Evolutionary conservation across 1,139 yeast species (phyloP), one percentile per base, ranked within the genome.

Genomic region (Debaryomyces nepalensis): DNA sequence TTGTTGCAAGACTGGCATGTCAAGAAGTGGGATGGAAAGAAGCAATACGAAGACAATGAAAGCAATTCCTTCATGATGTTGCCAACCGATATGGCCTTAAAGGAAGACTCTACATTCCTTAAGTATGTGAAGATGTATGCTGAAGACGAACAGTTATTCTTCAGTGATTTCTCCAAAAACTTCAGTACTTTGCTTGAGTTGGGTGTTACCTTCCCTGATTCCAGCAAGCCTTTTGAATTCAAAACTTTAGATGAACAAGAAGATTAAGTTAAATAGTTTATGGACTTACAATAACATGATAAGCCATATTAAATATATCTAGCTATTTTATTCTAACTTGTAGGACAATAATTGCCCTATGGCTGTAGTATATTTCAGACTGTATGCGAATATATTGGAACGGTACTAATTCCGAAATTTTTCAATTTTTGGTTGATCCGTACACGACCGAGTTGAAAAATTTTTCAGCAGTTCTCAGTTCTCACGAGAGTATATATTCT

Each of bases 51-150:
- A 62, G 91, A 87, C 58, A 81, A 78, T 51, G 84, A 79, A 51
- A 75, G 86, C 48, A 84, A 85, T 40, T 70, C 81, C n/a, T 77
- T 84, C 55, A 89, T 89, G 97, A 89, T 89, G 97, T 71, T 89
- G 57, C 95, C 95, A 35, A 79, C 96, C 21, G 97, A 89, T 61
- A 78, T 81, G 69, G 85, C 91, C 2, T 66, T 89, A 54, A 72
- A 82, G 44, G 80, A 82, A 59, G 93, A 86, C 59, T 71, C 79
- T 37, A 71, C 70, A 48, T 88, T 86, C 63, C 66, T 73, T 58
- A 77, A 79, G 60, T 81, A 82, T 69, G 93, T 84, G 41, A 77
- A 80, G 59, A 68, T 70, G 57, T 89, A 83, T 61, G 96, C 97
- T 22, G 73, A 74, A 33, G 89, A 87, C 65, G 76, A 81, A 55